Base-by-base conservation (phyloP, 768 basidiomycete species). In the Suillus discolor region DNA sequence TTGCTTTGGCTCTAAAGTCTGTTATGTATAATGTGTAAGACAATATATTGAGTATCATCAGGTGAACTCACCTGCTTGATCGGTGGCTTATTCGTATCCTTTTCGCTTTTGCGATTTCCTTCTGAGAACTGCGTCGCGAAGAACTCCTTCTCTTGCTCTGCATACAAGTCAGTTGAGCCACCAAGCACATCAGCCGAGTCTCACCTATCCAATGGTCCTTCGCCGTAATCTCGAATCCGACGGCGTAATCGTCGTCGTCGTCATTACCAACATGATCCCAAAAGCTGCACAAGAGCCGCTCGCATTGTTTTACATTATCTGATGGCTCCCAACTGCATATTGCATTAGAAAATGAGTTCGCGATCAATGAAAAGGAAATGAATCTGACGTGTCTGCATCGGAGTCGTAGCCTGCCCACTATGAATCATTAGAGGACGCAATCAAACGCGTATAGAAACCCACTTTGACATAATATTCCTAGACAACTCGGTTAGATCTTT, bases 391-490 rank as follows among this genome's bases (percentile, higher is more conserved):
- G 67, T 91, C 83, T 1, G 81, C 79, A 38, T 81, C 82, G 0
- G 84, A 84, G 61, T 73, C 77, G 71, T 91, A 92, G 11, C 83
- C 84, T 13, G 81, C 86, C 91, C 91, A 92, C 91, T 92, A 63
- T 39, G n/a, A 34, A 62, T 57, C 31, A 34, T 25, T 57, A 63
- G 66, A 62, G 59, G 63, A 65, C 64, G 61, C 16, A 16, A 18
- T 12, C 11, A 42, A 57, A 28, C 57, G 16, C 28, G 42, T 55
- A 34, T 20, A 28, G 38, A 16, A 25, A 45, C 64, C 66, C 66
- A 90, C 91, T 81, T 91, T 91, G 47, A 92, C 90, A 62, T 71
- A 72, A 69, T 92, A 92, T 76, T 90, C 85, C 91, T 88, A 54
- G 39, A 65, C 49, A 51, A 8, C 11, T 11, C 36, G 18, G 53